Evolutionary conservation across 2,329 filamentous ascomycete genomes (phyloP).

Genomic region (Berkeleyomyces basicola): DNA sequence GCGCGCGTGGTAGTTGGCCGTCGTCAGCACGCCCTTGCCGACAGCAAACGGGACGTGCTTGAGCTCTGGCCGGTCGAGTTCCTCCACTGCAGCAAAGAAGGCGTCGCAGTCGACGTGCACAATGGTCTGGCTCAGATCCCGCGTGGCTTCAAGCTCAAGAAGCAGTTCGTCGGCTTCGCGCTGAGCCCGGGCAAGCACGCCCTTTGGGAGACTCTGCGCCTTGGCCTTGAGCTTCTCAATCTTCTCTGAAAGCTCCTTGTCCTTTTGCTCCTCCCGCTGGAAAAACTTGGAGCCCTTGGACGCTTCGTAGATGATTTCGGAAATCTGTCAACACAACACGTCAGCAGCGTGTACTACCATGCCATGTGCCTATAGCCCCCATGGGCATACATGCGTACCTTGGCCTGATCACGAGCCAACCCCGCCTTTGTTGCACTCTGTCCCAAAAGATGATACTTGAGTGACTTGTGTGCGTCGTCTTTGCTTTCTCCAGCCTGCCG

Average conservation of each 20-base stretch:
- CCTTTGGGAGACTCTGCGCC: slow-evolving; percentile 57
- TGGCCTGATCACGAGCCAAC: slow-evolving; percentile 84
- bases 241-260: slow-evolving; percentile 69
- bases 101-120: slow-evolving; percentile 95
- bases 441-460: slow-evolving; percentile 81
- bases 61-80: slow-evolving; percentile 66
- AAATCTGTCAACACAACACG: slow-evolving; percentile 39
- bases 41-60: slow-evolving; percentile 82
- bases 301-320: slow-evolving; percentile 91
- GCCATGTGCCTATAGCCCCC: neutral
- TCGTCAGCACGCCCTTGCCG: slow-evolving; percentile 48
- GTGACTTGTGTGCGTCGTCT: slow-evolving; percentile 31
- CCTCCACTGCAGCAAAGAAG: slow-evolving; percentile 91
- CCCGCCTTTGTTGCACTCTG: slow-evolving; percentile 88
- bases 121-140: slow-evolving; percentile 70
- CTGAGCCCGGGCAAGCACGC: slow-evolving; percentile 57
- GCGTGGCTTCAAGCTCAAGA: slow-evolving; percentile 55
- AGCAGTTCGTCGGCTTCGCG: slow-evolving; percentile 70
- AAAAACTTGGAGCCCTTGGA: slow-evolving; percentile 96
- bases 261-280: slow-evolving; percentile 70
- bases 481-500: neutral
- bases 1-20: slow-evolving; percentile 74
- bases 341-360: neutral
- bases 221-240: slow-evolving; percentile 63
- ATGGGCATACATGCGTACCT: slow-evolving; percentile 28